Percentiles rank a stretch among this genome's conserved stretches.
Evolutionary conservation across 2,329 filamentous ascomycete genomes (phyloP).

Genomic region (Lecanicillium sp.): DNA sequence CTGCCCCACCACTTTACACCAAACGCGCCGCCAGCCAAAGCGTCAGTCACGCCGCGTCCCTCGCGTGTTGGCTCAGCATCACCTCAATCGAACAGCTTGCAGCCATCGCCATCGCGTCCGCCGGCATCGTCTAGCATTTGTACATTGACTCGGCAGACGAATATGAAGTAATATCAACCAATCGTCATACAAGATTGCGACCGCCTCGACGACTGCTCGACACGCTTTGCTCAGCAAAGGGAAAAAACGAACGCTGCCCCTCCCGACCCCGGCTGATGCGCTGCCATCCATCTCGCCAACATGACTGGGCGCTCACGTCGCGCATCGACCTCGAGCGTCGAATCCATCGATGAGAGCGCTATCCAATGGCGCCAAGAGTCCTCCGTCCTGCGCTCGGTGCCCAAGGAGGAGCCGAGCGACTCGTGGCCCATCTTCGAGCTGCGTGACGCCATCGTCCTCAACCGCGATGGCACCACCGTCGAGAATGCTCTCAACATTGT

Average conservation of each 20-base stretch:
- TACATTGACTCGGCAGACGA: no score
- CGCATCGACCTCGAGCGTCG: conserved; percentile 40
- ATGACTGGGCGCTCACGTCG: conserved; percentile 37
- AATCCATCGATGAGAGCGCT: conserved; percentile 34
- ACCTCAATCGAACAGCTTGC: no score
- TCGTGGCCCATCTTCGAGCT: conserved; percentile 59
- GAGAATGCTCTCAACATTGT: conserved; percentile 58
- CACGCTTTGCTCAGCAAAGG: no score
- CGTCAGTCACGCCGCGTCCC: conserved; percentile 1
- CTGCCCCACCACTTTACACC: conserved; percentile 12
- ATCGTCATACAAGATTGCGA: no score
- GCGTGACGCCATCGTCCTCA: conserved; percentile 53
- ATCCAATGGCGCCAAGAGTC: conserved; percentile 30
- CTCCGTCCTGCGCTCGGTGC: conserved; percentile 26
- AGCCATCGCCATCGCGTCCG: no score
- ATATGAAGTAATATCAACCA: no score
- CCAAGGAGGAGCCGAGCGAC: conserved; percentile 31
- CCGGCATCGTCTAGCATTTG: no score
- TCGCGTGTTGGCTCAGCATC: no score
- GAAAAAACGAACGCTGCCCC: neutral
- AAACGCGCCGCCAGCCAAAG: neutral
- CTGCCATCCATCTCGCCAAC: conserved; percentile 15
- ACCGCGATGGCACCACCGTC: conserved; percentile 44
- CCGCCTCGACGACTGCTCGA: no score
- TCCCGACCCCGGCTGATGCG: conserved; percentile 17